phyloP scores from a whole-genome alignment of 2,329 filamentous ascomycete genomes.

The Simplicillium sp. region DNA sequence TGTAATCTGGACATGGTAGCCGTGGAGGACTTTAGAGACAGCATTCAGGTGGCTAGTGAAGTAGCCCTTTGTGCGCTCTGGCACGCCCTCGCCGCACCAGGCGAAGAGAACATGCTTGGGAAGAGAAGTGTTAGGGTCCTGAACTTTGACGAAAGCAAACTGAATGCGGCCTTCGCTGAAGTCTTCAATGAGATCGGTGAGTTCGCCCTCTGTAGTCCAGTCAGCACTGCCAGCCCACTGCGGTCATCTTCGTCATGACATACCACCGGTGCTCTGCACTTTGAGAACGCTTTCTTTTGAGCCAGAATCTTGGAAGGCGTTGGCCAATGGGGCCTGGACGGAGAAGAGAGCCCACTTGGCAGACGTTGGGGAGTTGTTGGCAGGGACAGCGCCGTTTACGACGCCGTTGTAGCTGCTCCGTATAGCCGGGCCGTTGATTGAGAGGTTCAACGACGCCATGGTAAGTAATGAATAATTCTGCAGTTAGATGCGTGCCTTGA shows the following conservation, averaged over 20 bases:
- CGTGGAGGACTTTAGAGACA: conserved; percentile 86
- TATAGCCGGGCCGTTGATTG: conserved; percentile 72
- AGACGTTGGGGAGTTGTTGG: conserved; percentile 65
- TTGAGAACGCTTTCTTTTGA: conserved; percentile 92
- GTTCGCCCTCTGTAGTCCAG: conserved; percentile 64
- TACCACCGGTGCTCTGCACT: conserved; percentile 84
- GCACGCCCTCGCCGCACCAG: conserved; percentile 96
- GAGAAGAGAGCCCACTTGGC: conserved; percentile 92
- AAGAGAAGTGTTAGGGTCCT: conserved; percentile 80
- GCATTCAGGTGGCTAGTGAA: conserved; percentile 90
- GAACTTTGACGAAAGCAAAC: conserved; percentile 94
- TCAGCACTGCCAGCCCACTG: conserved; percentile 10
- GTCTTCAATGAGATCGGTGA: conserved; percentile 83
- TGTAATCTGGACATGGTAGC: conserved; percentile 96
- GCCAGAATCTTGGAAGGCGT: conserved; percentile 79
- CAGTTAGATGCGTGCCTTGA: background rate
- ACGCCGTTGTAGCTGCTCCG: conserved; percentile 65
- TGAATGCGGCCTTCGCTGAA: conserved; percentile 96
- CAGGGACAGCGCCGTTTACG: conserved; percentile 39
- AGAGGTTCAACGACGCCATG: conserved; percentile 77
- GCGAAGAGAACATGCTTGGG: conserved; percentile 91
- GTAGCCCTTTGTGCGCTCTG: conserved; percentile 97
- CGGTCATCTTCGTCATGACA: conserved; percentile 10
- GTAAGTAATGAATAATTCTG: conserved; percentile 8
- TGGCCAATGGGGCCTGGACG: conserved; percentile 84